Percentiles rank a stretch among this genome's conserved stretches.
phyloP scores from a whole-genome alignment of 768 basidiomycete species.

The Mycena haematopus region DNA sequence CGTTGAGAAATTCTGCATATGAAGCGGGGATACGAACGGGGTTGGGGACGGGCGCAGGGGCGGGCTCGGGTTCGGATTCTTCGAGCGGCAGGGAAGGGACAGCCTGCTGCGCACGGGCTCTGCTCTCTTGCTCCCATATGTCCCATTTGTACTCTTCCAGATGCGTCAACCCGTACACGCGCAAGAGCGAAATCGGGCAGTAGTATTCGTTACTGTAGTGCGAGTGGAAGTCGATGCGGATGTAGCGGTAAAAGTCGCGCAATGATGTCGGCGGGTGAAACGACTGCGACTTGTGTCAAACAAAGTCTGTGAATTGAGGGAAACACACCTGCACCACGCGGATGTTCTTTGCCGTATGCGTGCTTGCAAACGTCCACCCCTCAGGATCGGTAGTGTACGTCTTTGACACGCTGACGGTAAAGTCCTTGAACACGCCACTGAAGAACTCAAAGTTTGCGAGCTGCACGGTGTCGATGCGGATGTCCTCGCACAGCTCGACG shows the following conservation, averaged over 20 bases:
- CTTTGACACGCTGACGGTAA: conserved; percentile 86
- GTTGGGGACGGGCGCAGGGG: conserved; percentile 17
- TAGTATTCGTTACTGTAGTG: conserved; percentile 96
- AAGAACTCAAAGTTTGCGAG: conserved; percentile 98
- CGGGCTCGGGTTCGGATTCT: conserved; percentile 29
- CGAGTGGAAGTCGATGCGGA: conserved; percentile 92
- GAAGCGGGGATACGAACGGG: conserved; percentile 24
- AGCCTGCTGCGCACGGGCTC: conserved; percentile 39
- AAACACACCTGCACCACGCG: conserved; percentile 85
- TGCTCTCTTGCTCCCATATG: conserved; percentile 76
- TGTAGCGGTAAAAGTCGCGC: conserved; percentile 88
- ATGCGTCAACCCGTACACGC: conserved; percentile 95
- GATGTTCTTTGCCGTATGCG: conserved; percentile 85
- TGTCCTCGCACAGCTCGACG: conserved; percentile 97
- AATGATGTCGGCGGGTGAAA: conserved; percentile 80
- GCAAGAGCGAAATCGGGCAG: conserved; percentile 90
- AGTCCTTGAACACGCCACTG: conserved; percentile 93
- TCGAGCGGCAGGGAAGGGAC: conserved; percentile 24
- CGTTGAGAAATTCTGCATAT: conserved; percentile 23
- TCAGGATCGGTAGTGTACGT: conserved; percentile 68
- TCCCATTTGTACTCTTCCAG: conserved; percentile 97
- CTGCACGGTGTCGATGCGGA: conserved; percentile 94
- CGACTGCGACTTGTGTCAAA: conserved; percentile 47
- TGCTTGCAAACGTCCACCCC: conserved; percentile 77
- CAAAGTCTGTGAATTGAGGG: too few species aligned